Conservation (phyloP, 192 early-diverging fungal genomes). For the Phlyctochytrium planicorne region DNA sequence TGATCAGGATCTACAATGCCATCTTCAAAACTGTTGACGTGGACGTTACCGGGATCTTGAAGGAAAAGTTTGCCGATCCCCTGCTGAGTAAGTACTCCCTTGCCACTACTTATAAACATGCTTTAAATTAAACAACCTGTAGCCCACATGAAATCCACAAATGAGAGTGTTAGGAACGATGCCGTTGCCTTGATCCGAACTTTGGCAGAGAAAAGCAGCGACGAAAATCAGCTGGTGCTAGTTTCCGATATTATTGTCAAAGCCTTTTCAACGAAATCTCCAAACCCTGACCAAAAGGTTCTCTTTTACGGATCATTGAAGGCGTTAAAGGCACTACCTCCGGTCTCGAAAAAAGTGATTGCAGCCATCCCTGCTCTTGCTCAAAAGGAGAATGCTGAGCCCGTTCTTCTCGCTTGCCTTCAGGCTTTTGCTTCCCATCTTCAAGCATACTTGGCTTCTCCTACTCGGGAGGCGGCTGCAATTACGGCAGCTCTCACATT, state of each 20-base stretch:
- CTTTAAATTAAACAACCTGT: neutral
- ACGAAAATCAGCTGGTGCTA: constrained; percentile 53
- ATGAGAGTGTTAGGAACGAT: constrained; percentile 53
- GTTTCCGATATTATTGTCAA: constrained; percentile 64
- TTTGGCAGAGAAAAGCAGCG: constrained; percentile 45
- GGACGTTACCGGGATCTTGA: constrained; percentile 60
- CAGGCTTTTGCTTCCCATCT: constrained; percentile 58
- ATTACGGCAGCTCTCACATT: constrained; percentile 34
- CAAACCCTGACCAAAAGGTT: constrained; percentile 68
- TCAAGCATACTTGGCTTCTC: constrained; percentile 42
- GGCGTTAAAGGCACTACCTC: constrained; percentile 36
- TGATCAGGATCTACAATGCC: constrained; percentile 53
- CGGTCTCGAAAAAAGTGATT: constrained; percentile 51
- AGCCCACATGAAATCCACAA: constrained; percentile 66
- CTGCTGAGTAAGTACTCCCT: constrained; percentile 50
- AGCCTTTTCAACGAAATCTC: constrained; percentile 32
- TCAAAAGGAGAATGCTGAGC: constrained; percentile 77
- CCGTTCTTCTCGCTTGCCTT: constrained; percentile 60
- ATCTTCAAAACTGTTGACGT: constrained; percentile 56
- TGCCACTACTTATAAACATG: neutral
- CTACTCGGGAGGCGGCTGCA: constrained; percentile 12
- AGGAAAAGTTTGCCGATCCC: constrained; percentile 62
- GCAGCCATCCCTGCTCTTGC: constrained; percentile 66
- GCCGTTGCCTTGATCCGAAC: constrained; percentile 61
- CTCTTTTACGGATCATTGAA: constrained; percentile 59